Base-by-base conservation (phyloP, 257 asterid genomes). In the Penstemon newberryi region DNA sequence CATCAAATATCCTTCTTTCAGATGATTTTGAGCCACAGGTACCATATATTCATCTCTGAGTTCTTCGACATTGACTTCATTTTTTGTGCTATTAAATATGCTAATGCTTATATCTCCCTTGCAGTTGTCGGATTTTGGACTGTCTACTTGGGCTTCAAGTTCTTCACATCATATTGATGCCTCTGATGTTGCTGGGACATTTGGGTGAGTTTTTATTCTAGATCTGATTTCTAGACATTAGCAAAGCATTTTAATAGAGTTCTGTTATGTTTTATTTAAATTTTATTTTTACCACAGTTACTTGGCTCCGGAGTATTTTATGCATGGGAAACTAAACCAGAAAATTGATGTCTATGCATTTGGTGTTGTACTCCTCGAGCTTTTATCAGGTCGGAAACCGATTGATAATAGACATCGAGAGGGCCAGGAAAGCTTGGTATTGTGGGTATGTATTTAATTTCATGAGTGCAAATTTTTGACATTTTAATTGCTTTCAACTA, bases 361-460 rank as follows among this genome's bases (percentile, higher is more conserved):
- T 79, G 98, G 98, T 38, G 96, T 92, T 60, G 97, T 92, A 53
- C 95, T 92, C 42, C 96, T 92, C 49, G 98, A 92, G 84, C 92
- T 92, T 70, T 73, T 92, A 60, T 84, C 97, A 5, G 96, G 98
- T 42, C 79, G 90, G 78, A 90, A 85, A 73, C 97, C 98, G 49
- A 88, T 92, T 50, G 88, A 85, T 72, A 80, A 81, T 56, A 84
- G 75, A 56, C 78, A 62, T 37, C 84, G 85, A 36, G 84, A 85
- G 70, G 98, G 93, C 57, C 86, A 86, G 64, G 86, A 79, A 75
- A 90, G 95, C 85, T 81, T 92, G 83, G 93, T 92, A 15, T 78
- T 86, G 84, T 92, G 98, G 98, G 98, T 92, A 75, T 70, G 95
- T 73, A 50, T 49, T 18, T 73, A 65, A 11, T 58, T 5, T 70